A percentile compares a stretch with the other conserved stretches of the same genome.
Evolutionary conservation across 169 alveolate species (phyloP).

Genomic region (Plasmodium vivax): DNA sequence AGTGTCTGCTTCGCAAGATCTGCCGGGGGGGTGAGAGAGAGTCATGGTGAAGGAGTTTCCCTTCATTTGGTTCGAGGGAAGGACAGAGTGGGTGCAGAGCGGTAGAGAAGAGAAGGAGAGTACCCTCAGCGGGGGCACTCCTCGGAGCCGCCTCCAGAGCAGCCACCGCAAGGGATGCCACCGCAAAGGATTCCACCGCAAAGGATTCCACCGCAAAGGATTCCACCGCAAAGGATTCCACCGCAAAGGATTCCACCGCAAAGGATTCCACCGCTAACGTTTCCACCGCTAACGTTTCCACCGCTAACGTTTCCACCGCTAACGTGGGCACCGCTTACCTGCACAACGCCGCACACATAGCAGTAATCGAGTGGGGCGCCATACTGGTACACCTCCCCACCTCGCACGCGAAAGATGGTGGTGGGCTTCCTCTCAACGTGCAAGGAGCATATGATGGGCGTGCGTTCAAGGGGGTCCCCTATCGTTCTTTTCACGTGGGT

Average conservation of each 20-base stretch:
- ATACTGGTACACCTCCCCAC: neutral
- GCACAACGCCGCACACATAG: neutral
- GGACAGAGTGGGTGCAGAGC: neutral
- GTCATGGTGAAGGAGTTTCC: neutral
- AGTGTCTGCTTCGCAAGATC: slow-evolving; percentile 35
- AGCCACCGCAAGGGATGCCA: neutral
- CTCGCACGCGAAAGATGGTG: neutral
- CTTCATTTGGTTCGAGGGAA: neutral
- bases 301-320: too few species aligned
- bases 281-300: too few species aligned
- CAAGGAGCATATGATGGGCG: neutral
- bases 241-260: too few species aligned
- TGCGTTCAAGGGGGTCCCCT: neutral
- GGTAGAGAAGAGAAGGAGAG: too few species aligned
- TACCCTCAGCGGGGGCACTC: neutral
- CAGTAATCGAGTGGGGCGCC: neutral
- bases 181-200: neutral
- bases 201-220: too few species aligned
- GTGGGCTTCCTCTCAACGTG: neutral
- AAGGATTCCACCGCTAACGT: too few species aligned
- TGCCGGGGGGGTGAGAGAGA: neutral
- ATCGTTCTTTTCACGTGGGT: neutral
- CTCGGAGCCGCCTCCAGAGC: neutral
- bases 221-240: too few species aligned
- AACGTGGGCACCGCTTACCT: neutral